Base-by-base conservation (phyloP, 495 filamentous ascomycete species). In the Penicillium desertorum region DNA sequence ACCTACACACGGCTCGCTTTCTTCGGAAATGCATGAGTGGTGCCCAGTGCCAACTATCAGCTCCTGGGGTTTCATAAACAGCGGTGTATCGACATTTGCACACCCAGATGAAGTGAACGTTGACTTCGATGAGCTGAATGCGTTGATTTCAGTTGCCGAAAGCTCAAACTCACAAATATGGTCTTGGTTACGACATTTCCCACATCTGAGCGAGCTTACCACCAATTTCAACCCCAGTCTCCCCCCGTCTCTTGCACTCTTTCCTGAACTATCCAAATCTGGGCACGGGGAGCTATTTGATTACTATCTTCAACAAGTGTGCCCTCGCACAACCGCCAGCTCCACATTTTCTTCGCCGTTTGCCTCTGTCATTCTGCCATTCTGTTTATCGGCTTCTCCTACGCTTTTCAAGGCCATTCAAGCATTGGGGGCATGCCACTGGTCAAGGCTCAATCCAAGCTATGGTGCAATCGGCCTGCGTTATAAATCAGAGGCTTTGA, bases 291-390 rank as follows among this genome's bases (percentile, higher is more conserved):
- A 68, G 34, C 54, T 79, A 17, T 71, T 79, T 20, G 73, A 79
- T 20, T 79, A 79, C 41, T 79, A 74, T 53, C 66, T 79, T 7
- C 68, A 70, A 17, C 71, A 74, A 42, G 67, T 79, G 10, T 79
- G 76, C 54, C 76, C 76, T 34, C 72, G 73, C 9, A 76, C 73
- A 3, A 74, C 70, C 1, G 68, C 72, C 14, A 76, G 71, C 50
- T 70, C 71, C 1, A 70, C 59, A 8, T 29, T 63, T 3, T 64
- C 69, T 2, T 79, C 76, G 4, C 76, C 76, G 20, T 77, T 79
- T 52, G 73, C 71, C 25, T 76, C 74, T 1, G 56, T 75, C 6
- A 72, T 77, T 41, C 45, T 77, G 10, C 74, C 74, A 2, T 76
- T 76, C 41, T 71, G 69, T 30, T 29, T 70, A 27, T 69, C 74